Evolutionary conservation across 192 early-diverging fungal species (phyloP), one percentile per base, ranked within the genome.

Genomic region (Coemansia sp.): DNA sequence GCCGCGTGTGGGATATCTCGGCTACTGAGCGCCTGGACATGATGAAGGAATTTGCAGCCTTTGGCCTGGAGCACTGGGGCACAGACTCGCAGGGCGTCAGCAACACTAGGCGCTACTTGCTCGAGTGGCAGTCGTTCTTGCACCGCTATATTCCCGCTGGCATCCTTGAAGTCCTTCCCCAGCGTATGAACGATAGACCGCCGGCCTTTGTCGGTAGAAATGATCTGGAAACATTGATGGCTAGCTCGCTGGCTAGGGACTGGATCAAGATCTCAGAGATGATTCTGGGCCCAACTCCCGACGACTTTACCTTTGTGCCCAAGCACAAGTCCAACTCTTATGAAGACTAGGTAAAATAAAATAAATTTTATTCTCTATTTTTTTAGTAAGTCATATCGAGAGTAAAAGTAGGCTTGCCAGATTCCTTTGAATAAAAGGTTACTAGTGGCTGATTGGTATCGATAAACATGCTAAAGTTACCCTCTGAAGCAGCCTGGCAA

Each of bases 1-100:
- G 89, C 50, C 78, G 87, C 15, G 86, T 94, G 60, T 97, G 91
- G 89, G 97, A 99, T 68, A 99, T 99, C 61, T 90, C 89, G 30
- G 86, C 93, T 1, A 63, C 78, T 4, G 96, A 99, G 83, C 90
- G 97, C 16, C 86, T 99, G 49, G 97, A 96, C 58, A 91, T 99
- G 39, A 74, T 99, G 63, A 88, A 87, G 64, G 71, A 87, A 43
- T 99, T 90, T 84, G 88, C 87, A 12, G 67, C 87, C 24, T 94
- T 86, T 71, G 97, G 96, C n/a, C 75, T 98, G 52, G 97, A 98
- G 74, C 91, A 95, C 69, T 99, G 97, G 97, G 95, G 95, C 43
- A 88, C 88, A 7, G 95, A 99, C 75, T 89, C 87, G 12, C 67
- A 85, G 75, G 97, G 97, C 44, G 86, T 99, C 29, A 93, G 91